Percentiles rank a stretch among this genome's conserved stretches.
Evolutionary conservation across 139 green algal genomes (phyloP).

Genomic region (Gonium pectorale): DNA sequence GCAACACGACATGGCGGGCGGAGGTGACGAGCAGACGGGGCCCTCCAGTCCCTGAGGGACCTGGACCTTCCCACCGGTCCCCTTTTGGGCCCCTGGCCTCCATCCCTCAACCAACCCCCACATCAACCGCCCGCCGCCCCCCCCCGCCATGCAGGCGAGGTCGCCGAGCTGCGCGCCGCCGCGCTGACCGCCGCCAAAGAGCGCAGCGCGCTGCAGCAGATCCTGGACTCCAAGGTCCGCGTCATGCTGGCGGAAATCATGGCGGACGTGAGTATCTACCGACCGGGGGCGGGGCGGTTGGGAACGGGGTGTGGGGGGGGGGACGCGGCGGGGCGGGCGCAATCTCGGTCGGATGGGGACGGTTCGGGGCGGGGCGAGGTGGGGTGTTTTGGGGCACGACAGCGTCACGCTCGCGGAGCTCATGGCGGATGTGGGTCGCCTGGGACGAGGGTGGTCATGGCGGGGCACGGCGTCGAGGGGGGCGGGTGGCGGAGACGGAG

Average conservation of each 20-base stretch:
- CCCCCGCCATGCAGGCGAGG: slow-evolving; percentile 15
- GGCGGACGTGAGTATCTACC: not conserved
- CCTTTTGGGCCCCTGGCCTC: too few species aligned
- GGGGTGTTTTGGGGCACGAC: not conserved
- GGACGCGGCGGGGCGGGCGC: not conserved
- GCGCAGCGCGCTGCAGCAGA: slow-evolving; percentile 80
- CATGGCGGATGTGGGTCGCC: too few species aligned
- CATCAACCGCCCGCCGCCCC: too few species aligned
- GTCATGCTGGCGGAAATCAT: slow-evolving; percentile 39
- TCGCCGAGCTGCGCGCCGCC: slow-evolving; percentile 48
- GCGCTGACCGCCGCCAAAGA: slow-evolving; percentile 65
- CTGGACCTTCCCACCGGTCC: too few species aligned
- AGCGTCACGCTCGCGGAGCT: too few species aligned
- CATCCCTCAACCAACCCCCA: too few species aligned
- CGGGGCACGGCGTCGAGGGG: too few species aligned
- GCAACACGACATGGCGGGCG: too few species aligned
- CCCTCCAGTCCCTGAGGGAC: too few species aligned
- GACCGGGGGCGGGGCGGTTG: not conserved
- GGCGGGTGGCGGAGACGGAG: too few species aligned
- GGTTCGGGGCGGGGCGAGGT: not conserved
- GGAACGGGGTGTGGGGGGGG: not conserved
- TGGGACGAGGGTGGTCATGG: not conserved
- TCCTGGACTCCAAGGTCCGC: slow-evolving; percentile 82
- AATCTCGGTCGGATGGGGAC: not conserved
- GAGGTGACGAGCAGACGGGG: too few species aligned